These are phyloP conservation scores for Capronia epimyces DNA, from an alignment of 2,329 filamentous ascomycete genomes.

Conservation along the genomic window DNA sequence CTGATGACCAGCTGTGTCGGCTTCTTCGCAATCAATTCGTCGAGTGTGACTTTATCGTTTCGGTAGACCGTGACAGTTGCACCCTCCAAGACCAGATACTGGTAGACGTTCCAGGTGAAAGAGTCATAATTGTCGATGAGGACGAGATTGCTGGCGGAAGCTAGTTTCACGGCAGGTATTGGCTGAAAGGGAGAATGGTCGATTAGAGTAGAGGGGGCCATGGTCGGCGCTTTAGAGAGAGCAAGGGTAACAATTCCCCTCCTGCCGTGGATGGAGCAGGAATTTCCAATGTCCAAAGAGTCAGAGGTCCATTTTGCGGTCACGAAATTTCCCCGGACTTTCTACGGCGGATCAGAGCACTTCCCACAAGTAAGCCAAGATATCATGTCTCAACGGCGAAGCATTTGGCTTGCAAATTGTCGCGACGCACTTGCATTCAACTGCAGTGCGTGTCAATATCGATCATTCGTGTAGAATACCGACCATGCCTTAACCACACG, in stretches of 20 bases:
- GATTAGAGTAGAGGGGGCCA: constrained; percentile 49
- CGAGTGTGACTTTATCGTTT: constrained; percentile 84
- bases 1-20: constrained; percentile 94
- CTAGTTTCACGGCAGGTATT: constrained; percentile 63
- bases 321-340: not conserved
- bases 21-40: constrained; percentile 74
- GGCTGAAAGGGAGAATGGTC: constrained; percentile 88
- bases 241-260: not conserved
- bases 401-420: not conserved
- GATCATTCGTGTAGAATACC: constrained; percentile 2
- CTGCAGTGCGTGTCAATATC: not conserved
- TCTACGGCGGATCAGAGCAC: not conserved
- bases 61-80: constrained; percentile 83
- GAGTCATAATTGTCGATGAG: constrained; percentile 99
- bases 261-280: not conserved
- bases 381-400: not conserved
- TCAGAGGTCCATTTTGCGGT: not conserved
- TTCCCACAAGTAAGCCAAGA: not conserved
- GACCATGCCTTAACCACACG: constrained; percentile 13
- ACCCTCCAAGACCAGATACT: constrained; percentile 94
- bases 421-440: not conserved
- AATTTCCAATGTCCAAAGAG: not conserved
- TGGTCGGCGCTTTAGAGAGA: constrained; percentile 24
- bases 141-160: constrained; percentile 81
- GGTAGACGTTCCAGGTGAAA: constrained; percentile 99